Conservation (phyloP, 2,329 filamentous ascomycete genomes). For the Macrophomina pseudophaseolina region DNA sequence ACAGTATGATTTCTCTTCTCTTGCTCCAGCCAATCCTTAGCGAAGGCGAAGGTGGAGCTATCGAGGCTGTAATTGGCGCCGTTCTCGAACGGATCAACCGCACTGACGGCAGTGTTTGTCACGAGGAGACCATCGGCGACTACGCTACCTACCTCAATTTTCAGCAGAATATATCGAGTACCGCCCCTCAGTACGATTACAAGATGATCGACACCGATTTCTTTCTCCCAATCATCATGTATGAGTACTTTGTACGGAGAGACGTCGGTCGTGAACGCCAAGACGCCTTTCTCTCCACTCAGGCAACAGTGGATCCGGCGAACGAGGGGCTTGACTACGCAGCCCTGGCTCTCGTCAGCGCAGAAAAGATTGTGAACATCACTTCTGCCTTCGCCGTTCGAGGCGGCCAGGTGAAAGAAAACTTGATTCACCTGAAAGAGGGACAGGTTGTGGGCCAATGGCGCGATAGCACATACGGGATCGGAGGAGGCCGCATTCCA, state of each 20-base stretch:
- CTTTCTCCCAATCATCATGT: constrained; percentile 63
- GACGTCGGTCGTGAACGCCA: constrained; percentile 47
- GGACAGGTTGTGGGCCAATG: constrained; percentile 64
- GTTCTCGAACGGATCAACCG: constrained; percentile 66
- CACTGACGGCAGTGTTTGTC: constrained; percentile 65
- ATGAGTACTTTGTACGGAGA: constrained; percentile 62
- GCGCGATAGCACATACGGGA: constrained; percentile 65
- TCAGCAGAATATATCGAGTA: constrained; percentile 59
- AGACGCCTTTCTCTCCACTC: constrained; percentile 45
- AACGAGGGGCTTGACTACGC: constrained; percentile 62
- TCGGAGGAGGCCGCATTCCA: constrained; percentile 67
- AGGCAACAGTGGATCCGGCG: constrained; percentile 55
- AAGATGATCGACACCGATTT: constrained; percentile 69
- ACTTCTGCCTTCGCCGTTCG: constrained; percentile 58
- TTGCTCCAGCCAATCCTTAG: constrained; percentile 64
- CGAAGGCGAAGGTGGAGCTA: constrained; percentile 58
- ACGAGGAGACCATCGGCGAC: constrained; percentile 70
- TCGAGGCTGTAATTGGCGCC: constrained; percentile 66
- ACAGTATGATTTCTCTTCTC: constrained; percentile 66
- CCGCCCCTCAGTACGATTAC: constrained; percentile 61
- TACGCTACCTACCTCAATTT: constrained; percentile 66
- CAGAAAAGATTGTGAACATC: constrained; percentile 63
- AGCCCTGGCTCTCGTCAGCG: constrained; percentile 58
- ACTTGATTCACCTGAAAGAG: constrained; percentile 63
- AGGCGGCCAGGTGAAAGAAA: constrained; percentile 55